Evolutionary conservation across 1,284 basidiomycete species (phyloP).

Genomic region (Xerocomus cyaneibrunnescens): DNA sequence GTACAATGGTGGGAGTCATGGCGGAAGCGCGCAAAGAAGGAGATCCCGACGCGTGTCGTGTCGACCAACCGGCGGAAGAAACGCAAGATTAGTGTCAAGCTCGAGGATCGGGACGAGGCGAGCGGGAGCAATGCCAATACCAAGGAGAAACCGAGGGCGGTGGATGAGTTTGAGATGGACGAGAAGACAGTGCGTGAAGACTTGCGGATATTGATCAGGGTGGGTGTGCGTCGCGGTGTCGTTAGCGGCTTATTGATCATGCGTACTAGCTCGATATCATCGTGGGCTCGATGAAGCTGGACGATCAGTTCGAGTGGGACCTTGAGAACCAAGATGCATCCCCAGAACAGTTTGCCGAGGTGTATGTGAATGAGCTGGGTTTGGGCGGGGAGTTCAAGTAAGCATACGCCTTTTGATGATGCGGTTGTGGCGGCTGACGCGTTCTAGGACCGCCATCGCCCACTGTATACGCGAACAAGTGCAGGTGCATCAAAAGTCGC

Average conservation of each 20-base stretch:
- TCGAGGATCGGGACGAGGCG: conserved; percentile 35
- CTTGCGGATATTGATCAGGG: conserved; percentile 89
- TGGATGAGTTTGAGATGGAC: conserved; percentile 57
- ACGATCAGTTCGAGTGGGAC: conserved; percentile 99
- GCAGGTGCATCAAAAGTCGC: conserved; percentile 87
- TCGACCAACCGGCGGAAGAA: conserved; percentile 27
- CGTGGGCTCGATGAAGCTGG: conserved; percentile 89
- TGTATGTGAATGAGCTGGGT: conserved; percentile 87
- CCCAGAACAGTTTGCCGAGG: conserved; percentile 91
- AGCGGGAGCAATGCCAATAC: conserved; percentile 29
- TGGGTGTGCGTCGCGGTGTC: conserved; percentile 37
- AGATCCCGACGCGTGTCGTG: conserved; percentile 26
- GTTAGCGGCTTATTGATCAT: conserved; percentile 6
- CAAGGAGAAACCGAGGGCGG: conserved; percentile 43
- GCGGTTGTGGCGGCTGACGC: conserved; percentile 9
- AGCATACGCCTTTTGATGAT: conserved; percentile 31
- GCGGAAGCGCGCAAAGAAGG: conserved; percentile 45
- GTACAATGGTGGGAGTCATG: conserved; percentile 71
- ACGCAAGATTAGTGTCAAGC: conserved; percentile 33
- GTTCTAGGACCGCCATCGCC: conserved; percentile 85
- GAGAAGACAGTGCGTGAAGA: conserved; percentile 71
- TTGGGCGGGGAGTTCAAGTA: conserved; percentile 91
- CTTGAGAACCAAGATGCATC: conserved; percentile 75
- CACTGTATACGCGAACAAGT: conserved; percentile 97
- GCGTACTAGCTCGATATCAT: conserved; percentile 85